A percentile compares a stretch with the other conserved stretches of the same genome.
Conservation (phyloP, 768 basidiomycete species). For the Cyclocybe aegerita region DNA sequence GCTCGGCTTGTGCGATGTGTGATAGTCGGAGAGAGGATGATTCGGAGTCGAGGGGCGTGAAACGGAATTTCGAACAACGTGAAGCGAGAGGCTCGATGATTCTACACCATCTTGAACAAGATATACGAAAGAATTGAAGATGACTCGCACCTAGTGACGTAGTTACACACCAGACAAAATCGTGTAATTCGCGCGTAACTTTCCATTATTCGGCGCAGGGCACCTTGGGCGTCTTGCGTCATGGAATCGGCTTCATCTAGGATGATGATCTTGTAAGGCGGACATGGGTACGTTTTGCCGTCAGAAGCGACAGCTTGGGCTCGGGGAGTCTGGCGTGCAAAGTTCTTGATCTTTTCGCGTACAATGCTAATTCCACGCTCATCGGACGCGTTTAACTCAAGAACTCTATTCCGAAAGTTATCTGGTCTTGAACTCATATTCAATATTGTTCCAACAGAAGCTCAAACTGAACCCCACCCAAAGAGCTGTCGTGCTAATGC, state of each 20-base stretch:
- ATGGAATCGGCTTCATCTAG: conserved; percentile 99
- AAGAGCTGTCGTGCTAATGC: conserved; percentile 93
- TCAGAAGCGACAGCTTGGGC: conserved; percentile 74
- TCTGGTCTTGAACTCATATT: conserved; percentile 65
- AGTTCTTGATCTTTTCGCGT: conserved; percentile 97
- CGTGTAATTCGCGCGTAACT: conserved; percentile 96
- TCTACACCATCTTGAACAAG: conserved; percentile 37
- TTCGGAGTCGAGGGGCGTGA: conserved; percentile 82
- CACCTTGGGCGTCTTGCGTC: conserved; percentile 99
- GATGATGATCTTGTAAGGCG: conserved; percentile 98
- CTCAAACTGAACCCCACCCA: conserved; percentile 55
- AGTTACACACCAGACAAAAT: conserved; percentile 98
- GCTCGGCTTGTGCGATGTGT: conserved; percentile 79
- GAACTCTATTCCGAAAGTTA: conserved; percentile 87
- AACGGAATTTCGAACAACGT: conserved; percentile 99
- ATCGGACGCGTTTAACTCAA: conserved; percentile 98
- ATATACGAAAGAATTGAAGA: background rate
- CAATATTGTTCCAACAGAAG: background rate
- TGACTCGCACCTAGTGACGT: conserved; percentile 82
- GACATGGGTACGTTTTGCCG: conserved; percentile 87
- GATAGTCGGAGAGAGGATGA: conserved; percentile 76
- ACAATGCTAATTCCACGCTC: conserved; percentile 97
- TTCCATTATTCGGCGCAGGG: conserved; percentile 98
- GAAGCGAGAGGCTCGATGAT: conserved; percentile 98
- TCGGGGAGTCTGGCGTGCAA: conserved; percentile 89